Evolutionary conservation across 2,329 filamentous ascomycete species (phyloP).

Genomic region (Trichoderma guizhouense): DNA sequence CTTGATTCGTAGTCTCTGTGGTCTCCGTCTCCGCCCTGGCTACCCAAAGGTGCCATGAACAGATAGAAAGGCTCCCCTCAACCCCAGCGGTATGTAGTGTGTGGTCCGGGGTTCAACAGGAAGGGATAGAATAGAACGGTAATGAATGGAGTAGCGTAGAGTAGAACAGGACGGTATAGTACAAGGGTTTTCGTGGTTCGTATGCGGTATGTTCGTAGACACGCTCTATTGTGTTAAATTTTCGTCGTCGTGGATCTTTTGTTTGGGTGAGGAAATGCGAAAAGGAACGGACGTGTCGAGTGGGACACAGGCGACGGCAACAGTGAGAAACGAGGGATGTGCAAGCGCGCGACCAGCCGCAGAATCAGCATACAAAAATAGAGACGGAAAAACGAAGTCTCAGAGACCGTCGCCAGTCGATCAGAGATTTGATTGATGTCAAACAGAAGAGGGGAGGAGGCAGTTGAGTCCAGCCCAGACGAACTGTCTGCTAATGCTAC

Average conservation of each 20-base stretch:
- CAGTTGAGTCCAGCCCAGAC: background rate
- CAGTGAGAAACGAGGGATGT: background rate
- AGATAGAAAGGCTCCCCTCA: background rate
- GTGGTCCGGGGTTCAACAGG: background rate
- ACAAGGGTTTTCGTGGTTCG: background rate
- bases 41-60: slow-evolving; percentile 14
- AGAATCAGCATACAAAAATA: background rate
- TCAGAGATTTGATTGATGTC: slow-evolving; percentile 5
- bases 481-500: background rate
- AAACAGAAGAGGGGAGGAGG: slow-evolving; percentile 1
- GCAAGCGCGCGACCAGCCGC: slow-evolving; percentile 15
- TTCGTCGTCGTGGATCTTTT: background rate
- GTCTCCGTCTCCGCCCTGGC: slow-evolving; percentile 6
- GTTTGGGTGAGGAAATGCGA: background rate
- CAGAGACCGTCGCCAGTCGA: slow-evolving; percentile 9
- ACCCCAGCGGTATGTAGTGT: background rate
- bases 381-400: slow-evolving; percentile 8
- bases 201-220: background rate
- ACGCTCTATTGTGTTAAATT: background rate
- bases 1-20: background rate
- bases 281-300: slow-evolving; percentile 20
- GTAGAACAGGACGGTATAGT: background rate
- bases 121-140: background rate
- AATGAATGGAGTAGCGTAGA: background rate
- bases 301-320: slow-evolving; percentile 13